Evolutionary conservation across 805 yeast genomes (phyloP), one percentile per base, ranked within the genome.

Genomic region (Hanseniaspora valbyensis): DNA sequence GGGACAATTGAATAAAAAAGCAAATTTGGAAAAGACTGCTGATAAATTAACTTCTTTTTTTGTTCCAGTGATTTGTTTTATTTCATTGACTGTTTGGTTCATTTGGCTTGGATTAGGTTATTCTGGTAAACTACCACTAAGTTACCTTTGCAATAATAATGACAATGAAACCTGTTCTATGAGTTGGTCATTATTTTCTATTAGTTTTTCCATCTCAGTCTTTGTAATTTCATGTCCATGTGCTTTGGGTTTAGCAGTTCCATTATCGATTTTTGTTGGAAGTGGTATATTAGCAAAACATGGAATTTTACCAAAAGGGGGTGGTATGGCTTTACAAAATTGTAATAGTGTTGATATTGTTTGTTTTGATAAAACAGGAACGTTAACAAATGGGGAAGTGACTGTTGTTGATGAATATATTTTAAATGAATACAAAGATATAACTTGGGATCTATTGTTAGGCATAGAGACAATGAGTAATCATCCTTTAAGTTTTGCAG

Each of bases 141-240:
- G 57, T 3, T 81, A 81, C 54, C 66, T 81, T 40, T 84, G 81
- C 58, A 73, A 74, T 50, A 83, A 79, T 50, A 83, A 79, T 52
- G 49, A 41, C 7, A 13, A 16, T 10, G 39, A 77, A 44, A 86
- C 86, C 14, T 85, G 50, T 13, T 30, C 44, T 2, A 24, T 30
- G 19, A 46, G 87, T 0, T 82, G 89, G 87, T 67, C 74, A 0
- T 74, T 82, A 12, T 83, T 90, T 88, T 79, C 89, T 0, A 68
- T 83, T 51, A 80, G 82, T 56, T 83, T 83, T 64, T 77, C 88
- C 1, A 80, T 83, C 55, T 76, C 89, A 0, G 90, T 84, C 1
- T 82, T 83, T 65, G 90, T 83, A 1, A 77, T 83, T 45, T 90
- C 90, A 0, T 83, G 94, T 60, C 94, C 94, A 1, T 83, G 92